phyloP scores from a whole-genome alignment of 805 yeast genomes.

The Tetrapisispora fleetii region DNA sequence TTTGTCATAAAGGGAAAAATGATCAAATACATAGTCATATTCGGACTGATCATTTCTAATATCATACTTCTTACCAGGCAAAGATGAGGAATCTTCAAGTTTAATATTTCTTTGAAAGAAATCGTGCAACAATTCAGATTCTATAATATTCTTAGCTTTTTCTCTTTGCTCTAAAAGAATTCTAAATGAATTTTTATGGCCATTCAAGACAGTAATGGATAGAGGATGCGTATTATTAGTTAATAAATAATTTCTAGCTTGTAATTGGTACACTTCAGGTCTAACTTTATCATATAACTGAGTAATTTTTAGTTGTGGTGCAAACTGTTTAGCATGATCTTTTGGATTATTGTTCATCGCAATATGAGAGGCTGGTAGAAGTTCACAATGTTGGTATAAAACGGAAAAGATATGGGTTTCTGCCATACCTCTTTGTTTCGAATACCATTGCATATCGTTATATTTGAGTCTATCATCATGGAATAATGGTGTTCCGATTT shows the following conservation, averaged over 20 bases:
- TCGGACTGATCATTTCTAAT: neutral
- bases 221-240: slow-evolving; percentile 15
- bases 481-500: slow-evolving; percentile 16
- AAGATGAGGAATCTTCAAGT: neutral
- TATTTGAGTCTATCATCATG: slow-evolving; percentile 15
- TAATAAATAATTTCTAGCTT: slow-evolving; percentile 20
- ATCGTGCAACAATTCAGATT: slow-evolving; percentile 14
- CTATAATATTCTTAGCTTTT: slow-evolving; percentile 13
- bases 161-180: slow-evolving; percentile 9
- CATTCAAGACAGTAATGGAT: slow-evolving; percentile 20
- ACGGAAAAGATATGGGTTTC: slow-evolving; percentile 1
- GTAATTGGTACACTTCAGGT: slow-evolving; percentile 27
- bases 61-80: neutral
- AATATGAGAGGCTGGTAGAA: neutral
- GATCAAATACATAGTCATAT: slow-evolving; percentile 15
- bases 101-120: slow-evolving; percentile 2
- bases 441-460: slow-evolving; percentile 10
- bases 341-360: neutral
- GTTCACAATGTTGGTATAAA: slow-evolving; percentile 3
- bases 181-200: slow-evolving; percentile 13
- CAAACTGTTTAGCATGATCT: neutral
- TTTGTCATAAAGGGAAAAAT: slow-evolving; percentile 8
- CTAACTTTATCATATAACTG: slow-evolving; percentile 16
- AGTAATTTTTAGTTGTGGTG: slow-evolving; percentile 8
- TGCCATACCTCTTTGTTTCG: slow-evolving; percentile 3